Evolutionary conservation across 116 monocot species (phyloP), one percentile per base, ranked within the genome.

Genomic region (Posidonia oceanica): DNA sequence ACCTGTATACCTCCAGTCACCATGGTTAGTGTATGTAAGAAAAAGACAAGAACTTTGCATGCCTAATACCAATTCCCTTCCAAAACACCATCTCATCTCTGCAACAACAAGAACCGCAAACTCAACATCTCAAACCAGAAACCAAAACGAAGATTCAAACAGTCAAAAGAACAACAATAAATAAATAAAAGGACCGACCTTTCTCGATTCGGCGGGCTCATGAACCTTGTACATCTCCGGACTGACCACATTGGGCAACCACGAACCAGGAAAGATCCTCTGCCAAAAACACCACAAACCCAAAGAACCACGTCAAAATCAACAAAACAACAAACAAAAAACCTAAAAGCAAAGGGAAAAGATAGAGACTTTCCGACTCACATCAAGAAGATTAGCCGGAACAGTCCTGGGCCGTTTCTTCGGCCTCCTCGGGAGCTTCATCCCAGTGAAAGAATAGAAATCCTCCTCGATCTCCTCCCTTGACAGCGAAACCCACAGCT

Each of bases 381-480:
- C 60, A 40, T 58, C 60, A 12, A 58, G 52, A 36, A 61, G 63
- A 58, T 72, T 44, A 11, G 52, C 14, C 8, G 72, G 63, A 58
- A 39, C 41, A 14, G 62, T 52, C 61, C 52, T 61, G 52, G 72
- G 52, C 13, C 72, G 59, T 36, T 58, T 61, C 64, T 64, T 76
- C 42, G 76, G 62, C 64, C 70, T 59, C 54, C 76, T 36, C 21
- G 76, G 70, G 7, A 70, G 76, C 71, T 70, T 76, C 54, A 36
- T 15, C 29, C 76, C 70, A 14, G 76, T 71, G 63, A 76, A 69
- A n/a, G 70, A 76, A n/a, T 74, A 66, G 57, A 69, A 75, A 21
- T 75, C 80, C 74, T 75, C 75, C 75, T 75, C 75, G 58, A 75
- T 75, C 80, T 75, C 75, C 39, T 74, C 79, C 64, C 74, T 59